These are phyloP conservation scores for Annulohypoxylon maeteangense DNA, from an alignment of 495 filamentous ascomycete genomes.

Conservation along the genomic window DNA sequence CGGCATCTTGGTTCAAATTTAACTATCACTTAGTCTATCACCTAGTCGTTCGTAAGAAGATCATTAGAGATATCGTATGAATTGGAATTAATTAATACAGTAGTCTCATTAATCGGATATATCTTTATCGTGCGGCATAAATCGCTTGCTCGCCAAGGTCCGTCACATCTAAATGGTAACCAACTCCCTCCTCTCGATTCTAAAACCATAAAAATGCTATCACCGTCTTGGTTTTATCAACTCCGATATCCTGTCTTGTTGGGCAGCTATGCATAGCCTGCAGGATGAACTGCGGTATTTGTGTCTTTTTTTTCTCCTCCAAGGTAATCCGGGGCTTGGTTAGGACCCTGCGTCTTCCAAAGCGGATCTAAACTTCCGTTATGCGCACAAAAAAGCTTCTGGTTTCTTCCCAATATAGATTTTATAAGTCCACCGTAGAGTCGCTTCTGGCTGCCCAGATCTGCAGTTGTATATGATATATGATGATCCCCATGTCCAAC, in stretches of 20 bases:
- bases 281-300: conserved; percentile 24
- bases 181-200: neutral
- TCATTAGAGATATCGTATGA: neutral
- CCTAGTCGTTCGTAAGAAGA: neutral
- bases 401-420: conserved; percentile 2
- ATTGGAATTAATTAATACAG: neutral
- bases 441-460: conserved; percentile 17
- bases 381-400: conserved; percentile 10
- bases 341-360: conserved; percentile 16
- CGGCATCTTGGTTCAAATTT: neutral
- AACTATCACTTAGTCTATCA: neutral
- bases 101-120: conserved; percentile 1
- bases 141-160: conserved; percentile 21
- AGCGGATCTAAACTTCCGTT: conserved; percentile 13
- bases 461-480: conserved; percentile 13
- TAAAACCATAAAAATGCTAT: conserved; percentile 5
- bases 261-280: conserved; percentile 36
- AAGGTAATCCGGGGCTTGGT: neutral
- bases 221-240: neutral
- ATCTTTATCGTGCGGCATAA: conserved; percentile 23
- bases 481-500: conserved; percentile 16
- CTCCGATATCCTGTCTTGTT: conserved; percentile 21
- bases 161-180: conserved; percentile 16
- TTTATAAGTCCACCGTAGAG: conserved; percentile 3
- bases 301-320: neutral